phyloP scores from a whole-genome alignment of 2,329 filamentous ascomycete species.

The Davidsoniella neocaledoniae region DNA sequence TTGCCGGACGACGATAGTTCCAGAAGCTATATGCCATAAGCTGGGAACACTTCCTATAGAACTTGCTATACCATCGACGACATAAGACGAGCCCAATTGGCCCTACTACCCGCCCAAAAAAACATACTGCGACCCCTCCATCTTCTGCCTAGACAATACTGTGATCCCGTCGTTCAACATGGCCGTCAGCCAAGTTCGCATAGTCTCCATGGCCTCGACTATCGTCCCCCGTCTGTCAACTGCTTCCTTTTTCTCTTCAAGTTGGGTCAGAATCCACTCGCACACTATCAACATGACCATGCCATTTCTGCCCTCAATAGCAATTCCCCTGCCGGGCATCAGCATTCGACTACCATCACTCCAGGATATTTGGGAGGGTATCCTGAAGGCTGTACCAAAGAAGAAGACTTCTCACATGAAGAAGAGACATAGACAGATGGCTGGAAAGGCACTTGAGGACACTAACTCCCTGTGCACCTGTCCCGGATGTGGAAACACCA shows the following conservation, averaged over 20 bases:
- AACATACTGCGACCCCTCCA: too few species aligned
- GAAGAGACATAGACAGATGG: constrained; percentile 84
- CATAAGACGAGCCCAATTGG: background rate
- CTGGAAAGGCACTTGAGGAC: constrained; percentile 87
- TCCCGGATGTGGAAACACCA: constrained; percentile 71
- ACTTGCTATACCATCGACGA: background rate
- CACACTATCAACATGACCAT: constrained; percentile 14
- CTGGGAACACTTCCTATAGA: background rate
- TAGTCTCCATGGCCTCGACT: constrained; percentile 5
- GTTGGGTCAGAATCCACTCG: constrained; percentile 3
- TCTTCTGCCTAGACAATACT: too few species aligned
- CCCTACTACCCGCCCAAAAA: too few species aligned
- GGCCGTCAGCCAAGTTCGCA: constrained; percentile 5
- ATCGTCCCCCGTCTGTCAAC: constrained; percentile 6
- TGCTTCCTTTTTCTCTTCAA: constrained; percentile 3
- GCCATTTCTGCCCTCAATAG: constrained; percentile 35
- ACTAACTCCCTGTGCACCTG: constrained; percentile 76
- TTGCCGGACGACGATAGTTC: too few species aligned
- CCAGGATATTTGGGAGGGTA: constrained; percentile 77
- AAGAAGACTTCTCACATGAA: constrained; percentile 98
- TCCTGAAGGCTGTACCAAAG: constrained; percentile 87
- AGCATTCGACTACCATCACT: constrained; percentile 40
- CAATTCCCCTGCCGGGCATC: constrained; percentile 43
- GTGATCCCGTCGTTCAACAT: background rate
- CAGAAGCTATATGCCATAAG: too few species aligned